These are phyloP conservation scores for Raphanus sativus DNA, from an alignment of 345 rosid genomes.

Conservation along the genomic window DNA sequence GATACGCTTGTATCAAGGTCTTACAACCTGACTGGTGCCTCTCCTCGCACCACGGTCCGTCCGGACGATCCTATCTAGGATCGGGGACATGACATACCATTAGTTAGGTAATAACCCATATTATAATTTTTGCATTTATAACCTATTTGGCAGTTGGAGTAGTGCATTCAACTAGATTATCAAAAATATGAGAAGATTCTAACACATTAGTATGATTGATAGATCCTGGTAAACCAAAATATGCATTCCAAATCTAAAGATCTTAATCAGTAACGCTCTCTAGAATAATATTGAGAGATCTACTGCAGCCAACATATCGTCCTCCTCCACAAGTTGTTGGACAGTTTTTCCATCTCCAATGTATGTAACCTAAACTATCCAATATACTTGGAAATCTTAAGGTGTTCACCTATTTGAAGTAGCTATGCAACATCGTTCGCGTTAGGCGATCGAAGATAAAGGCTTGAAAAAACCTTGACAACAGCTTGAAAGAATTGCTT, in stretches of 20 bases:
- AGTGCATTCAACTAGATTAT: background rate
- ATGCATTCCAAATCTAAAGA: background rate
- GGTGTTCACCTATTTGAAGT: background rate
- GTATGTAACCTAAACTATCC: background rate
- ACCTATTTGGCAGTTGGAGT: background rate
- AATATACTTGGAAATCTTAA: background rate
- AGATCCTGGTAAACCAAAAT: background rate
- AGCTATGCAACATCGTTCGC: background rate
- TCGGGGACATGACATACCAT: too few species aligned
- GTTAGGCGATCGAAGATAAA: background rate
- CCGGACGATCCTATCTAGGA: too few species aligned
- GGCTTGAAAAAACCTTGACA: too few species aligned
- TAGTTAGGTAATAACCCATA: background rate
- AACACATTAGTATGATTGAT: background rate
- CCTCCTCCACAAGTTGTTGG: background rate
- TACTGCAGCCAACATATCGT: background rate
- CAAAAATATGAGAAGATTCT: background rate
- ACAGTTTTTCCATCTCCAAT: background rate
- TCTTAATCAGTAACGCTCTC: background rate
- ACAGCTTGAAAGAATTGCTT: too few species aligned
- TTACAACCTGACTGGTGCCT: too few species aligned
- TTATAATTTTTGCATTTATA: background rate
- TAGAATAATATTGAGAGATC: background rate
- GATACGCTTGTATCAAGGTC: too few species aligned
- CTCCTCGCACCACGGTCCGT: too few species aligned